Evolutionary conservation across 345 rosid genomes (phyloP), one percentile per base, ranked within the genome.

Genomic region (Eucalyptus coolabah): DNA sequence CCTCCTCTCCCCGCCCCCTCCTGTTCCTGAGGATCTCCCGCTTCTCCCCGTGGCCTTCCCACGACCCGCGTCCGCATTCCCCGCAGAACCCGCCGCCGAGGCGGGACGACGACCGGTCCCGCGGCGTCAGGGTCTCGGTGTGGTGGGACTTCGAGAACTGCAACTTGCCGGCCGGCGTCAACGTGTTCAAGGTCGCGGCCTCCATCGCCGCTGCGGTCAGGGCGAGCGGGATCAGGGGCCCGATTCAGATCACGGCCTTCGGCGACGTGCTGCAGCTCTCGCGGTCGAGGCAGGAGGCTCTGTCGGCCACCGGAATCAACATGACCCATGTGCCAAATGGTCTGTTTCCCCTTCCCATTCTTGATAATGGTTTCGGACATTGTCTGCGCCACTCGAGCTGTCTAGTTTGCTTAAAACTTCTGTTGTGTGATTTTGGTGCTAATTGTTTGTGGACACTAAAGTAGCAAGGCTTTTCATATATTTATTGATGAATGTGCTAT

Each of bases 121-220:
- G 94, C 51, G 89, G 86, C 44, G 95, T 98, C 54, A 91, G 93
- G 93, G 97, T 98, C 49, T 92, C 93, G 12, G 99, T 98, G 18
- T 97, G 99, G 99, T 98, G 98, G 98, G 98, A 97, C 92, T 96
- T 98, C 90, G 99, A 97, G 96, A 98, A 96, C 89, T 98, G 99
- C 89, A 17, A 87, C 89, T 37, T 94, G 50, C 98, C 98, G 44
- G 90, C 90, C 5, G 97, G 96, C 34, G 94, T 88, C 24, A 97
- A 97, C 87, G 97, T 93, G 9, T 94, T 91, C 90, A 96, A 90
- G 90, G 93, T 97, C 44, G 90, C 96, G 37, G 94, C 90, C 30
- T 15, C 83, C 83, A 96, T 98, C 90, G 92, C 97, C 4, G 90
- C 94, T 12, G 98, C 99, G 23, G 80, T 97, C 19, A 93, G 98